phyloP scores from a whole-genome alignment of 2,329 filamentous ascomycete species.

The Dactylellina haptotyla region DNA sequence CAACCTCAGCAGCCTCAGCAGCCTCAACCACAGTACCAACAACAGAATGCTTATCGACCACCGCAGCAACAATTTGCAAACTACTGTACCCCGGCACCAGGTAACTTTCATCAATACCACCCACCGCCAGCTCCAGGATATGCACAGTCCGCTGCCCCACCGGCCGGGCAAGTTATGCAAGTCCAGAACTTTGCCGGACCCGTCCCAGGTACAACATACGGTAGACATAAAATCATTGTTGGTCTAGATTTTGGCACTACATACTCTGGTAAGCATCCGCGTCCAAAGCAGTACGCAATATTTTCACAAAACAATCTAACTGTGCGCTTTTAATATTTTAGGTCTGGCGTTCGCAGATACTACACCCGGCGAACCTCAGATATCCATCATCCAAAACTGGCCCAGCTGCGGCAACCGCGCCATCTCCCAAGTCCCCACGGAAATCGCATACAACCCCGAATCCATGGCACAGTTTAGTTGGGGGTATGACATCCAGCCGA shows the following conservation, averaged over 20 bases:
- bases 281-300: not conserved
- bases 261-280: slow-evolving; percentile 19
- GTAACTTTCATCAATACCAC: slow-evolving; percentile 23
- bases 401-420: slow-evolving; percentile 52
- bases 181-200: slow-evolving; percentile 48
- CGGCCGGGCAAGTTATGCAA: slow-evolving; percentile 21
- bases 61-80: not conserved
- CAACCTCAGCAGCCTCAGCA: slow-evolving; percentile 29
- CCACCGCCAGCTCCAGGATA: slow-evolving; percentile 21
- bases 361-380: slow-evolving; percentile 50
- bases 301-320: not conserved
- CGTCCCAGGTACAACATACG: slow-evolving; percentile 20
- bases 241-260: slow-evolving; percentile 47
- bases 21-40: slow-evolving; percentile 6
- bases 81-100: not conserved
- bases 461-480: slow-evolving; percentile 48
- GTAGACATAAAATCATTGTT: slow-evolving; percentile 49
- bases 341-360: slow-evolving; percentile 45
- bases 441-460: slow-evolving; percentile 54
- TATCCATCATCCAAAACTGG: slow-evolving; percentile 55
- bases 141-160: slow-evolving; percentile 31
- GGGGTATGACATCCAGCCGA: slow-evolving; percentile 55
- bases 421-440: slow-evolving; percentile 53
- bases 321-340: not conserved
- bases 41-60: slow-evolving; percentile 1